Evolutionary conservation across 257 asterid species (phyloP).

Genomic region (Penstemon barbatus): DNA sequence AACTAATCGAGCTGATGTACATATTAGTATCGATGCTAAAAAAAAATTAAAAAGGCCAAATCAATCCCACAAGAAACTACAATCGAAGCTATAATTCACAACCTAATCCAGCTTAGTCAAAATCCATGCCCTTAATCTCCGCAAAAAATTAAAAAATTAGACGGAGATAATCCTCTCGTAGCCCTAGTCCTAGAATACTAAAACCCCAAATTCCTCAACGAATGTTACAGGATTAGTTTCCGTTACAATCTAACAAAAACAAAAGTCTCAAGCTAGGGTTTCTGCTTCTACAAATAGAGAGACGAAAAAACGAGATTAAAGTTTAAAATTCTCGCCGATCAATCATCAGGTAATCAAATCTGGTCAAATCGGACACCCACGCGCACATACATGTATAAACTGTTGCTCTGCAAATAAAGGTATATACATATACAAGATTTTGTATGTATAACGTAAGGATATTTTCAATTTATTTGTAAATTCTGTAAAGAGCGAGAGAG

Average conservation of each 20-base stretch:
- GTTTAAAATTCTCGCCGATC: conserved; percentile 28
- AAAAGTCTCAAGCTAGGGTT: conserved; percentile 36
- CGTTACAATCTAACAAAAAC: conserved; percentile 36
- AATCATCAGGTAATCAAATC: no score
- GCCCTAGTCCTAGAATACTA: conserved; percentile 39
- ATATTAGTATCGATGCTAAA: conserved; percentile 34
- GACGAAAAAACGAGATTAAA: conserved; percentile 29
- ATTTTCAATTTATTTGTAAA: no score
- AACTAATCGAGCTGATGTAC: conserved; percentile 31
- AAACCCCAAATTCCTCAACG: conserved; percentile 31
- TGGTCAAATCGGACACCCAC: no score
- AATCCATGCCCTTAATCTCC: conserved; percentile 31
- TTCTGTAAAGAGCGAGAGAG: no score
- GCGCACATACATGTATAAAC: no score
- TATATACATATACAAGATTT: no score
- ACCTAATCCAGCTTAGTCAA: conserved; percentile 43
- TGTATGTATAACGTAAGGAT: no score
- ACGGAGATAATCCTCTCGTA: conserved; percentile 23
- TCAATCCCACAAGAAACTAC: background rate
- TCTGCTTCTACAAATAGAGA: conserved; percentile 29
- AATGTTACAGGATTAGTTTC: conserved; percentile 27
- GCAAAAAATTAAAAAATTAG: conserved; percentile 23
- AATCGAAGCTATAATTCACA: conserved; percentile 33
- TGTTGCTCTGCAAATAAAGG: no score
- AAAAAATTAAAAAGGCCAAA: background rate